Base-by-base conservation (phyloP, 495 filamentous ascomycete genomes). In the Oidiodendron maius region DNA sequence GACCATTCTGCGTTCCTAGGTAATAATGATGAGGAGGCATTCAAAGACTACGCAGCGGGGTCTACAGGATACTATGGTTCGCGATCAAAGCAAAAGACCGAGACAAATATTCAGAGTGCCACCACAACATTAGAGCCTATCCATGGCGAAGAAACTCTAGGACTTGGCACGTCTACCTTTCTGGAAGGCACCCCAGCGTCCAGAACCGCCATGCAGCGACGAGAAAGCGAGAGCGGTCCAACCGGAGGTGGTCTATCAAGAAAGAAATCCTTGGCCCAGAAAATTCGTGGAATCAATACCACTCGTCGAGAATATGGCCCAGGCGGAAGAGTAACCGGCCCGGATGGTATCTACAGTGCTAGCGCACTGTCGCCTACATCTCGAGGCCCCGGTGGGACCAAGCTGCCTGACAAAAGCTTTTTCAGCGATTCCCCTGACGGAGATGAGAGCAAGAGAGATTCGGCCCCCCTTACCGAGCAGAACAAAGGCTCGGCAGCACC, bases 161-260 rank as follows among this genome's bases (percentile, higher is more conserved):
- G 94, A 10, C 72, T 99, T 4, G 94, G 94, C 44, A 94, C 90
- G 9, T 95, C 87, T 45, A 99, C 94, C 2, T 97, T 97, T 71
- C 66, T 99, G 18, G 94, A 99, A 55, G 94, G 94, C 21, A 84
- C 94, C 2, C 93, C 91, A 4, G 94, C 94, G 12, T 84, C 90
- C 17, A 81, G 82, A 46, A 71, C 82, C 12, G 91, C 88, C 17
- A 90, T 97, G 51, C 81, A 89, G 58, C 83, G 82, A 28, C 81
- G 81, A 46, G 79, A 88, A 46, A 81, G 74, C 46, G 86, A 91
- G 53, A 71, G 68, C 40, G 51, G 57, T 12, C 50, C 63, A 16
- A 54, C 59, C 26, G 70, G 71, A 38, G 90, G 89, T 12, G 90
- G 89, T 37, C 66, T 99, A 17, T 76, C 78, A 51, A 81, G 94